Evolutionary conservation across 2,329 filamentous ascomycete species (phyloP), one percentile per base, ranked within the genome.

Genomic region (Aspergillus piperis): DNA sequence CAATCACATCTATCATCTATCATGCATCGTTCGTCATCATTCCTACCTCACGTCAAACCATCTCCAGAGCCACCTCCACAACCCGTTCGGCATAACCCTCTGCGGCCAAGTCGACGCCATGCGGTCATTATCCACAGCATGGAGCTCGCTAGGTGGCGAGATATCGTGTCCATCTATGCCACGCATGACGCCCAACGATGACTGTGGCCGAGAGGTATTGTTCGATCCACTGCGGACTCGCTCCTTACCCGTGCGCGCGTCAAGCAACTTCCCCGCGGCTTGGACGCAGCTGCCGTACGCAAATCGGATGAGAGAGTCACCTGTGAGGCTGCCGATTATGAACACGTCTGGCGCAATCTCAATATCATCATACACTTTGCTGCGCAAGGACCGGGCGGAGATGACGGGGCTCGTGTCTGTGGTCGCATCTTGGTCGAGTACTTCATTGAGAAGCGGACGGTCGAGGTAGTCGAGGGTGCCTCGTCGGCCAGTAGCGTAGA

Each of bases 251-350:
- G 65, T 62, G 49, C 64, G 58, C 7, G 63, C 61, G 3, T 63
- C 63, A 27, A 82, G 77, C 19, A 87, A 79, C 62, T 78, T 81
- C 3, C 84, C 82, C 3, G 84, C 85, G 4, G 82, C 79, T 66
- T 83, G 84, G 7, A 83, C 80, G 64, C 85, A 86, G 5, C 84
- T 82, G 2, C 85, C 85, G 27, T 86, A 83, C 8, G 84, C 83
- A 66, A 86, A 86, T 1, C 85, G 77, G 25, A 88, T 82, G 3
- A 88, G 75, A 2, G 84, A 86, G 68, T 88, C 85, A 3, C 85
- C 85, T 0, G 84, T 85, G 53, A 88, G 67, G 63, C 84, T 86
- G 10, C 85, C 85, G 39, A 83, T 82, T 47, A 84, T 80, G 68
- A 85, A 86, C 30, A 87, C 76, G 47, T 80, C 73, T 0, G 72